Percentiles rank a stretch among this genome's conserved stretches.
Conservation (phyloP, 169 alveolate species). For the Plasmodium gallinaceum region DNA sequence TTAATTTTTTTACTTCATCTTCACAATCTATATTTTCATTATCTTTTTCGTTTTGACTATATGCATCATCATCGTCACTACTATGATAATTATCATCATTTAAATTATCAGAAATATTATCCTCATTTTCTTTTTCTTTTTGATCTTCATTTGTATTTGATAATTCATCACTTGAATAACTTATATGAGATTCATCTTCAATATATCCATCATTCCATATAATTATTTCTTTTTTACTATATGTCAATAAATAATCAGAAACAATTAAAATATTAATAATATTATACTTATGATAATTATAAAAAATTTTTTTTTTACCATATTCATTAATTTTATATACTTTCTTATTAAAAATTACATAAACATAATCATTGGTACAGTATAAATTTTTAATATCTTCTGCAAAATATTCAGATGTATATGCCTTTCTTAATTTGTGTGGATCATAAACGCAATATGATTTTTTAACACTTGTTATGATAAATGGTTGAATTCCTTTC, state of each 20-base stretch:
- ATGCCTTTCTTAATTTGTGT: conserved; percentile 54
- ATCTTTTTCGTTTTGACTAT: conserved; percentile 18
- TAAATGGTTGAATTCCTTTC: conserved; percentile 48
- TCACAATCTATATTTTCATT: conserved; percentile 9
- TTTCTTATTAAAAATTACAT: conserved; percentile 46
- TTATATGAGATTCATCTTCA: conserved; percentile 1
- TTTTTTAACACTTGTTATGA: conserved; percentile 44
- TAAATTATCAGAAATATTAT: conserved; percentile 24
- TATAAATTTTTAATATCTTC: conserved; percentile 62
- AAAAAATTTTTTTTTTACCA: conserved; percentile 28
- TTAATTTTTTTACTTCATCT: neutral
- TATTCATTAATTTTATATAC: conserved; percentile 52
- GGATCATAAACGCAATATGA: conserved; percentile 51
- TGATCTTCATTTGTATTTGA: neutral
- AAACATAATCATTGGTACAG: conserved; percentile 29
- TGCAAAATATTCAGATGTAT: conserved; percentile 29
- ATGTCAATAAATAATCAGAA: conserved; percentile 47
- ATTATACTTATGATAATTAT: conserved; percentile 7
- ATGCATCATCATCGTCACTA: conserved; percentile 33
- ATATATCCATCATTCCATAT: conserved; percentile 42
- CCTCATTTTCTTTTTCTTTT: neutral
- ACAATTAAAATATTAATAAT: conserved; percentile 44
- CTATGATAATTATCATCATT: neutral
- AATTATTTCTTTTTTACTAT: conserved; percentile 63
- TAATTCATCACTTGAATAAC: conserved; percentile 5